These are phyloP conservation scores for Gelatoporia subvermispora DNA, from an alignment of 768 basidiomycete species.

Conservation along the genomic window DNA sequence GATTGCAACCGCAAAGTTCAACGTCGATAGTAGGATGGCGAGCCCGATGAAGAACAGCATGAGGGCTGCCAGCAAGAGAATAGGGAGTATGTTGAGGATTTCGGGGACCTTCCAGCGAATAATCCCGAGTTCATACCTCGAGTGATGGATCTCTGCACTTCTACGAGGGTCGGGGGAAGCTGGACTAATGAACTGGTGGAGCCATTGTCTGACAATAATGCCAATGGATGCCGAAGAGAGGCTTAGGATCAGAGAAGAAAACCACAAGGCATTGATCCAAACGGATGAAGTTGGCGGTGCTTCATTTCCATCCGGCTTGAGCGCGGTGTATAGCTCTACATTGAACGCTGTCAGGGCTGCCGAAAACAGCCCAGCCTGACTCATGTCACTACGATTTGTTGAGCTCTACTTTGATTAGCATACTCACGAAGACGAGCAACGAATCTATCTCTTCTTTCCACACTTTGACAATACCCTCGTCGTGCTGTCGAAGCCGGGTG, in stretches of 20 bases:
- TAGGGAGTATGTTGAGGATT: constrained; percentile 13
- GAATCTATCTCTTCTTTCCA: constrained; percentile 22
- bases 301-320: constrained; percentile 1
- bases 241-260: constrained; percentile 9
- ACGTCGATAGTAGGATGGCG: constrained; percentile 11
- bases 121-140: constrained; percentile 12
- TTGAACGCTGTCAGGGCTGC: constrained; percentile 19
- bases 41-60: constrained; percentile 17
- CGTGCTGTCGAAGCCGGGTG: background rate
- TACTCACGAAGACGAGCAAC: constrained; percentile 19
- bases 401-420: too few relatives aligned
- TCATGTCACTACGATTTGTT: background rate
- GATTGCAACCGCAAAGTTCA: constrained; percentile 10
- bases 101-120: constrained; percentile 15
- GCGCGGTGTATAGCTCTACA: constrained; percentile 13
- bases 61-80: constrained; percentile 8
- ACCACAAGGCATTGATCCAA: constrained; percentile 11
- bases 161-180: constrained; percentile 3
- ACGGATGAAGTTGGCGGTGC: background rate
- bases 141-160: constrained; percentile 11
- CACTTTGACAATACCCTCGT: constrained; percentile 5
- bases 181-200: background rate
- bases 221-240: constrained; percentile 9
- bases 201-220: constrained; percentile 15
- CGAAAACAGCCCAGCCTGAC: constrained; percentile 19